These are phyloP conservation scores for Neurospora africana DNA, from an alignment of 495 filamentous ascomycete species.

Conservation along the genomic window DNA sequence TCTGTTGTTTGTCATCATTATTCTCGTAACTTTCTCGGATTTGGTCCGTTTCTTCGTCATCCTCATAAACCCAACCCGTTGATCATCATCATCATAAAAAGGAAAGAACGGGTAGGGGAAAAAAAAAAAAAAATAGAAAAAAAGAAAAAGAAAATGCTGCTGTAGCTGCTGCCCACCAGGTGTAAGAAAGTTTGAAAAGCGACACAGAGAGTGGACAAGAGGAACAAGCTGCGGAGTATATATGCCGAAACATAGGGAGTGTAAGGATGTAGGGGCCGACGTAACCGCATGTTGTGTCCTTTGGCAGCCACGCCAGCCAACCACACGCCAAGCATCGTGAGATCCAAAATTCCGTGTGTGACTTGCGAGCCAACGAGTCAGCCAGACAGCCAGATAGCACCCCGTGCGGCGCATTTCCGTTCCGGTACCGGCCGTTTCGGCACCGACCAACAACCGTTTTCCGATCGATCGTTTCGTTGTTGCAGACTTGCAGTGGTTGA, in stretches of 20 bases:
- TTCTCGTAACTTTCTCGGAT: not conserved
- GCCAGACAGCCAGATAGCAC: not conserved
- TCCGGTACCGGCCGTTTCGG: not conserved
- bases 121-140: not conserved
- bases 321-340: not conserved
- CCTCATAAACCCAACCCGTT: not conserved
- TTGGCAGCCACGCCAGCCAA: not conserved
- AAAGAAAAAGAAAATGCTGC: conserved; percentile 3
- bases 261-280: not conserved
- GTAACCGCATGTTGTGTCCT: not conserved
- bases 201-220: not conserved
- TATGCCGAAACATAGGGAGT: not conserved
- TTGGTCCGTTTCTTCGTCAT: not conserved
- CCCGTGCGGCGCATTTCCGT: not conserved
- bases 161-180: not conserved
- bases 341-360: not conserved
- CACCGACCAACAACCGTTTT: not conserved
- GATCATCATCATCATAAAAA: conserved; percentile 1
- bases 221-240: not conserved
- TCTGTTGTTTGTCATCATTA: not conserved
- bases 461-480: not conserved
- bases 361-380: not conserved
- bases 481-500: not conserved
- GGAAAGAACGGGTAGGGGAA: not conserved
- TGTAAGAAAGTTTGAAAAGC: not conserved